Base-by-base conservation (phyloP, 441 rosid species). In the Pelargonium citronellum region DNA sequence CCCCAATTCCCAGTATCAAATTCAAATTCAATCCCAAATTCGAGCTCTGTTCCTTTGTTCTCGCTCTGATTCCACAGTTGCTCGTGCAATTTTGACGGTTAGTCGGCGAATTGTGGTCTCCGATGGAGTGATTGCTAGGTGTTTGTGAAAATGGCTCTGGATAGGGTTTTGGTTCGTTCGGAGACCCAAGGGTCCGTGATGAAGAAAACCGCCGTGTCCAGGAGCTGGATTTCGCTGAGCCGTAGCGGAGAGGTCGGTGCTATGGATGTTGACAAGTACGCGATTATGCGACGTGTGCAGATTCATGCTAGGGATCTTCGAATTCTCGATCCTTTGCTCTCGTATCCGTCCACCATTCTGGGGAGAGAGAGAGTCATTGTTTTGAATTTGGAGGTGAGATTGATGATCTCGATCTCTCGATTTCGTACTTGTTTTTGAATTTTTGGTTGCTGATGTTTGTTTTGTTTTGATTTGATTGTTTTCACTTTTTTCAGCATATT, bases 221-320 rank as follows among this genome's bases (percentile, higher is more conserved):
- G 89, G 79, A 90, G 84, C 73, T 95, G 99, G 99, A 81, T 82
- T 8, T 73, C 80, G 13, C 70, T 95, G n/a, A 85, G 86, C 69
- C 67, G 84, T 66, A 58, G 77, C 2, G 99, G 99, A 5, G 71
- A 82, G 37, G 79, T 87, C 13, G 75, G 81, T 58, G 61, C 82
- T 49, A 83, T 84, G 8, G 95, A 91, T 70, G 83, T 78, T 16
- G 99, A 95, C 75, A 95, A 92, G 71, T 89, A 91, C 60, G 86
- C 87, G 1, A 92, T 95, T 80, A 92, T 95, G 99, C 92, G 89
- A 77, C 92, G 93, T 55, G 97, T 86, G 58, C 90, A 91, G 83
- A 95, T 95, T 81, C 97, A 92, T 81, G 99, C 99, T 1, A 97
- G 98, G 9, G 99, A 95, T 80, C 96, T 95, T 39, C 85, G 98